A percentile compares a stretch with the other conserved stretches of the same genome.
Conservation (phyloP, 805 yeast genomes). For the Pichia cephalocereana region DNA sequence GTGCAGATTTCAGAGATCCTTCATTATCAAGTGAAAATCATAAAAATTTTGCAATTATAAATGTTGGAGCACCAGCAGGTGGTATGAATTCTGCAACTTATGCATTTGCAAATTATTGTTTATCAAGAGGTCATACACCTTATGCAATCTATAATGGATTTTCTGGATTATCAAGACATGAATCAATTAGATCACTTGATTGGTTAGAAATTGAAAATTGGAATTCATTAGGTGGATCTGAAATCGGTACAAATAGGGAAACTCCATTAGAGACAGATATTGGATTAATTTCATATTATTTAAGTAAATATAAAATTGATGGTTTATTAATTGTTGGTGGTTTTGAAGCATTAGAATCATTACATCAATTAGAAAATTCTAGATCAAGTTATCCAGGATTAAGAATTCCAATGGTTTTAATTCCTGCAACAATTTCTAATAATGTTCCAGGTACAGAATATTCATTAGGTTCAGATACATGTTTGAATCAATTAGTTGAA, state of each 20-base stretch:
- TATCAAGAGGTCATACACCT: constrained; percentile 66
- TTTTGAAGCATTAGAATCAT: constrained; percentile 68
- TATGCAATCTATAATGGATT: constrained; percentile 71
- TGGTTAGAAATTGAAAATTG: constrained; percentile 71
- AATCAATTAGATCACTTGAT: constrained; percentile 44
- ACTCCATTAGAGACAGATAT: constrained; percentile 58
- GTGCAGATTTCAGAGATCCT: constrained; percentile 62
- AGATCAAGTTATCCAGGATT: constrained; percentile 58
- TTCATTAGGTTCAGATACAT: constrained; percentile 68
- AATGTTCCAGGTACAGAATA: constrained; percentile 80
- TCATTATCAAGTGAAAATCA: constrained; percentile 43
- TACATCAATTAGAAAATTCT: constrained; percentile 55
- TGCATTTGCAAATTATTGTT: constrained; percentile 65
- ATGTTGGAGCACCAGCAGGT: constrained; percentile 76
- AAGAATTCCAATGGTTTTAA: constrained; percentile 66
- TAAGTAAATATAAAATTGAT: constrained; percentile 58
- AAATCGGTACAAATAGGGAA: constrained; percentile 70
- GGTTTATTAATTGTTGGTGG: constrained; percentile 76
- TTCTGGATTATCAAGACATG: constrained; percentile 58
- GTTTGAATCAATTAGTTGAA: constrained; percentile 58
- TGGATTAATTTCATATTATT: constrained; percentile 64
- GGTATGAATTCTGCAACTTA: constrained; percentile 72
- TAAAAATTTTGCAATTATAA: constrained; percentile 58
- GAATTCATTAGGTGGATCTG: constrained; percentile 72
- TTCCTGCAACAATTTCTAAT: constrained; percentile 75